phyloP scores from a whole-genome alignment of 2,329 filamentous ascomycete species.

The Trichoderma sp. region DNA sequence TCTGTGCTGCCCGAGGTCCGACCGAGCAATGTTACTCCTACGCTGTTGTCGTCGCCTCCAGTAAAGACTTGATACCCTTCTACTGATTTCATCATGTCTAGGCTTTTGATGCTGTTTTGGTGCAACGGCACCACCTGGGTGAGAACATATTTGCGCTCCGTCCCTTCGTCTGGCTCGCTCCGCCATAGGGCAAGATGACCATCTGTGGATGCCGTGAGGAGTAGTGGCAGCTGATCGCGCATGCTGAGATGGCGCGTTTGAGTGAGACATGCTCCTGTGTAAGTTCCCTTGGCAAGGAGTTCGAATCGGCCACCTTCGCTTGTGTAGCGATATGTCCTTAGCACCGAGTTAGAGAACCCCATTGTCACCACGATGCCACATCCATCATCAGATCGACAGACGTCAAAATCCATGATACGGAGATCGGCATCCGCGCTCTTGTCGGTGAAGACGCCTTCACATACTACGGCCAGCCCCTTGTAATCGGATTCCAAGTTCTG shows the following conservation, averaged over 20 bases:
- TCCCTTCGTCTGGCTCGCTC: conserved; percentile 21
- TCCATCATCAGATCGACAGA: conserved; percentile 32
- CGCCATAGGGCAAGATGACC: conserved; percentile 57
- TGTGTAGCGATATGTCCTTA: conserved; percentile 59
- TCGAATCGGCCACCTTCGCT: conserved; percentile 39
- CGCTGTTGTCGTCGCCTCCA: conserved; percentile 83
- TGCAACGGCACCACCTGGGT: conserved; percentile 55
- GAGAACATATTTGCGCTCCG: conserved; percentile 27
- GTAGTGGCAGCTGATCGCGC: conserved; percentile 30
- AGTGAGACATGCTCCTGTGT: conserved; percentile 74
- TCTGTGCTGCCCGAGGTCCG: conserved; percentile 21
- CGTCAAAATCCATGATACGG: conserved; percentile 77
- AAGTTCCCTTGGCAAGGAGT: conserved; percentile 53
- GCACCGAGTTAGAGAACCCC: conserved; percentile 78
- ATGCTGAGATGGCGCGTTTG: conserved; percentile 51
- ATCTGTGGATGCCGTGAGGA: conserved; percentile 77
- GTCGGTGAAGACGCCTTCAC: conserved; percentile 54
- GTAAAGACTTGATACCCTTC: conserved; percentile 57
- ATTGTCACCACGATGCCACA: conserved; percentile 60
- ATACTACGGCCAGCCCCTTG: conserved; percentile 51
- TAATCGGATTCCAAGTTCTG: conserved; percentile 49
- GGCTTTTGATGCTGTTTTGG: conserved; percentile 74
- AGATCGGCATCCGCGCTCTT: conserved; percentile 60
- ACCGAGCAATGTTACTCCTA: conserved; percentile 53
- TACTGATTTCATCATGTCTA: conserved; percentile 43